Evolutionary conservation across 2,329 filamentous ascomycete species (phyloP).

Genomic region (Penicillium sp.): DNA sequence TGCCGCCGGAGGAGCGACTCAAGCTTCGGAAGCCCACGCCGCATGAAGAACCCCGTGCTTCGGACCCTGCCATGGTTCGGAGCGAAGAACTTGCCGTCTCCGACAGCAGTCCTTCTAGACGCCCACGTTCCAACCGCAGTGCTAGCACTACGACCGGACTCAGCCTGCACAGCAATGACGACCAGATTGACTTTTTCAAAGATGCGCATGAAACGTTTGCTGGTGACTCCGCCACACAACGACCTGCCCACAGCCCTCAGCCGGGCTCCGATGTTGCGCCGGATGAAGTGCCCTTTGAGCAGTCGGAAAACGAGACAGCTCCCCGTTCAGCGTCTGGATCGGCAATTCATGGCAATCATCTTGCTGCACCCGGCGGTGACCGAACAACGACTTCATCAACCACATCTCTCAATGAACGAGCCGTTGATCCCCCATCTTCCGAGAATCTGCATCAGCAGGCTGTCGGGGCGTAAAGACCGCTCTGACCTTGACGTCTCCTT

Average conservation of each 20-base stretch:
- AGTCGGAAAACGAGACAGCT: not conserved
- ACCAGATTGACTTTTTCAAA: conserved; percentile 18
- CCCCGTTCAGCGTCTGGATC: conserved; percentile 9
- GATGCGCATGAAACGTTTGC: conserved; percentile 20
- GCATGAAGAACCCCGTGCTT: conserved; percentile 34
- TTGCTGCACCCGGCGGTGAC: conserved; percentile 10
- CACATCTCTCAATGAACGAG: conserved; percentile 16
- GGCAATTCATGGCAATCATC: conserved; percentile 6
- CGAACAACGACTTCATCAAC: conserved; percentile 11
- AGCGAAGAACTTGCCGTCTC: conserved; percentile 27
- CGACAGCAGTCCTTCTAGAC: conserved; percentile 37
- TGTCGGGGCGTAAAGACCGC: conserved; percentile 14
- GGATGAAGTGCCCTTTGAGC: conserved; percentile 1
- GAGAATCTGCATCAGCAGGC: conserved; percentile 21
- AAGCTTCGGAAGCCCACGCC: conserved; percentile 52
- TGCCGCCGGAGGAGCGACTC: conserved; percentile 67
- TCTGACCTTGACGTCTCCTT: not conserved
- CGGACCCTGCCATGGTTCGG: conserved; percentile 28
- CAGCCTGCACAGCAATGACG: conserved; percentile 40
- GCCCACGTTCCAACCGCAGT: conserved; percentile 58
- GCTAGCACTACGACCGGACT: conserved; percentile 61
- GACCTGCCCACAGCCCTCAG: not conserved
- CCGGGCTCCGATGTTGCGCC: not conserved
- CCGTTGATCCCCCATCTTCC: conserved; percentile 15
- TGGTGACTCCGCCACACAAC: conserved; percentile 7